Evolutionary conservation across 192 early-diverging fungal species (phyloP), one percentile per base, ranked within the genome.

Genomic region (Dissophora globulifera): DNA sequence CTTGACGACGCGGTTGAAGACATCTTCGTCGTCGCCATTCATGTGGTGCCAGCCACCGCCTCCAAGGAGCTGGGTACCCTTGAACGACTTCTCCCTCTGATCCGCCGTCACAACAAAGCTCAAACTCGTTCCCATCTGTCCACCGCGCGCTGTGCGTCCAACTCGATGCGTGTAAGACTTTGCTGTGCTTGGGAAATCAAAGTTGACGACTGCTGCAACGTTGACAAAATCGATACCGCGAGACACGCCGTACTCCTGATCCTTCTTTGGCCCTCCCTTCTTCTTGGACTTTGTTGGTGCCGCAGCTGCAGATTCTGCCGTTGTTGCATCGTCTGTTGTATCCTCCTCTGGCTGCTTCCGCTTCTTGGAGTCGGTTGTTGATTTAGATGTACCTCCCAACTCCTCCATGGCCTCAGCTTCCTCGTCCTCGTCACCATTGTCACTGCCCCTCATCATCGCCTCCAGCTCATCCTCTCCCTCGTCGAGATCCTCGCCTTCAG

Each of bases 191-290:
- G 97, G 97, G 67, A 99, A 92, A 68, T 99, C 97, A 87, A 97
- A 98, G 81, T 99, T 99, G 82, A 99, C 91, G 33, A 99, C 97
- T 8, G 93, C 87, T 4, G 90, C 85, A 1, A 98, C 97, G 66
- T 91, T 89, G 41, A 94, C 87, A 79, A 99, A 99, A 79, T 99
- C 97, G 35, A 99, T 90, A 26, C 97, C 97, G 41, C 97, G 92
- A 9, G 96, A 92, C 20, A 98, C 94, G 23, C 97, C 97, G 72
- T 97, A 97, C 70, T 97, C 96, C 38, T 87, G 85, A 78, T 96
- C 94, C 27, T 85, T 78, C 26, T 84, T 79, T 38, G 82, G 55
- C 38, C 82, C 79, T 51, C 53, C 45, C 71, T 85, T 85, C 50
- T 80, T 83, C 35, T 79, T 80, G 16, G 48, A 71, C 43, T 82